Evolutionary conservation across 257 asterid species (phyloP).

Genomic region (Nemophila menziesii): DNA sequence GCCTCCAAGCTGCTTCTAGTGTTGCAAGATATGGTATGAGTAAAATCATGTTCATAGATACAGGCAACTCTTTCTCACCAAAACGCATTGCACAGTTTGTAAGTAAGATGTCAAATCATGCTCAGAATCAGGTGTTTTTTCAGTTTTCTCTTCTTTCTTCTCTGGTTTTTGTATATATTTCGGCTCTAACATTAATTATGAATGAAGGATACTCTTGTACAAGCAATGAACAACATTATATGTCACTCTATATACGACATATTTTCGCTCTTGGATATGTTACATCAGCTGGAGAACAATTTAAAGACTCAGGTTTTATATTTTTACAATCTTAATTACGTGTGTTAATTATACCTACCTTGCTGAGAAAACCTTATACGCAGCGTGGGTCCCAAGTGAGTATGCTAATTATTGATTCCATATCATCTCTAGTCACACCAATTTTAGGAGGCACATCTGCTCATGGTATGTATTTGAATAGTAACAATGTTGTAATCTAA

Average conservation of each 20-base stretch:
- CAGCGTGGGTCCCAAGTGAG: slow-evolving; percentile 35
- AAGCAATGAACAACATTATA: slow-evolving; percentile 45
- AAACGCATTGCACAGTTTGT: slow-evolving; percentile 60
- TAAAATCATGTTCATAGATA: slow-evolving; percentile 58
- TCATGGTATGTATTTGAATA: slow-evolving; percentile 34
- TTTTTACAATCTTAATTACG: not conserved
- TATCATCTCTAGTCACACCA: slow-evolving; percentile 77
- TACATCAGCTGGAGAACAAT: slow-evolving; percentile 39
- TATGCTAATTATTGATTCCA: slow-evolving; percentile 71
- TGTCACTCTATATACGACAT: slow-evolving; percentile 61
- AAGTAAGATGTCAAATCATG: slow-evolving; percentile 24
- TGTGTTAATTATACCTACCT: not conserved
- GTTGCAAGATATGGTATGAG: slow-evolving; percentile 39
- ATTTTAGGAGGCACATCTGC: slow-evolving; percentile 69
- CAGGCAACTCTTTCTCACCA: slow-evolving; percentile 77
- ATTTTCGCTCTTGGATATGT: slow-evolving; percentile 56
- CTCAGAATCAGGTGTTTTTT: slow-evolving; percentile 33
- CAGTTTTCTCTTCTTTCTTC: not conserved
- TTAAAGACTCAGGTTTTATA: slow-evolving; percentile 47
- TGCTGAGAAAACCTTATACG: slow-evolving; percentile 6
- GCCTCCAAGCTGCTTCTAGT: slow-evolving; percentile 59
- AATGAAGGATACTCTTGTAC: slow-evolving; percentile 34
- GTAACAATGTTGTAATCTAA: too few species aligned
- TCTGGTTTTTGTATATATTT: not conserved
- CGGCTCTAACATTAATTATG: slow-evolving; percentile 4